These are phyloP conservation scores for Pichia membranifaciens DNA, from an alignment of 805 yeast species.

Conservation along the genomic window DNA sequence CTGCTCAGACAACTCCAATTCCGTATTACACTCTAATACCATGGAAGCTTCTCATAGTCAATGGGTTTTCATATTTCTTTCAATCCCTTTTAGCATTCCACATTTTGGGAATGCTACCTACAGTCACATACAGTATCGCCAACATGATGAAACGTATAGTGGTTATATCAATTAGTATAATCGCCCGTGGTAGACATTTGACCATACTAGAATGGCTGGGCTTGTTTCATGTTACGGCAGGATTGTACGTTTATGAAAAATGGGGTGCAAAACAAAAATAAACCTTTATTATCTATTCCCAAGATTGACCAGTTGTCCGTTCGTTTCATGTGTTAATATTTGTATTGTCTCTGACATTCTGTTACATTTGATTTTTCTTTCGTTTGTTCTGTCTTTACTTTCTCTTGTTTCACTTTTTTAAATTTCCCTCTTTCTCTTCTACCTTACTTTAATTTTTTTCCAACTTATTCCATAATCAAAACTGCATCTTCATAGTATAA, in stretches of 20 bases:
- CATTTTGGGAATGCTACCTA: slow-evolving; percentile 72
- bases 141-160: slow-evolving; percentile 85
- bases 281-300: background rate
- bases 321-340: background rate
- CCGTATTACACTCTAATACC: slow-evolving; percentile 30
- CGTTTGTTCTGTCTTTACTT: background rate
- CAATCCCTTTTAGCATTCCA: slow-evolving; percentile 81
- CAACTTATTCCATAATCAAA: background rate
- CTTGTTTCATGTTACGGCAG: slow-evolving; percentile 43
- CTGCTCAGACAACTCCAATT: background rate
- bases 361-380: background rate
- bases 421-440: too few species aligned
- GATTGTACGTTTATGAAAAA: slow-evolving; percentile 57
- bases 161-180: slow-evolving; percentile 70
- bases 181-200: slow-evolving; percentile 49
- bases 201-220: slow-evolving; percentile 45
- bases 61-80: slow-evolving; percentile 71
- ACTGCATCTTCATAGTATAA: too few species aligned
- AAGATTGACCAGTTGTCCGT: too few species aligned
- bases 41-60: slow-evolving; percentile 46
- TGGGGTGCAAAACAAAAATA: slow-evolving; percentile 37
- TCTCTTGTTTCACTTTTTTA: background rate
- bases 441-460: too few species aligned
- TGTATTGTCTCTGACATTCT: background rate
- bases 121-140: slow-evolving; percentile 82